A percentile compares a stretch with the other conserved stretches of the same genome.
These are phyloP conservation scores for Candida corydali DNA, from an alignment of 805 yeast species.

Conservation along the genomic window DNA sequence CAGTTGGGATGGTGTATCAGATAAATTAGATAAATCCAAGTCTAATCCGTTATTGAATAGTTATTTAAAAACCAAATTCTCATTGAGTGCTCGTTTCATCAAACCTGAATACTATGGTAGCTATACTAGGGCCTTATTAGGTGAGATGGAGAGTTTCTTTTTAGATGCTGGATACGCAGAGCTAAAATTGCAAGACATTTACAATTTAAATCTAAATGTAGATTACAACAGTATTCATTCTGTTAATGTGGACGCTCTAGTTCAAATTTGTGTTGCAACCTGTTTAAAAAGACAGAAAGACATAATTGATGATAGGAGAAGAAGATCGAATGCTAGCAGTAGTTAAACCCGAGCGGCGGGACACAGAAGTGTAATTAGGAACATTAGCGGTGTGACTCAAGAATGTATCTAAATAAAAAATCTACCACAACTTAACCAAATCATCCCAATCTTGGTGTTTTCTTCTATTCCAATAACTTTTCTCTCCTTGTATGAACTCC, in stretches of 20 bases:
- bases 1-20: slow-evolving; percentile 8
- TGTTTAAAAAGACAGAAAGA: slow-evolving; percentile 8
- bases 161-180: slow-evolving; percentile 7
- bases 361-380: too few species aligned
- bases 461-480: slow-evolving; percentile 79
- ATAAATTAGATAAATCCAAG: slow-evolving; percentile 4
- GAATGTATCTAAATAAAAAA: too few species aligned
- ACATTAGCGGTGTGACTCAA: too few species aligned
- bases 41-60: slow-evolving; percentile 6
- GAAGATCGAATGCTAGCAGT: background rate
- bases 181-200: slow-evolving; percentile 2
- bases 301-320: slow-evolving; percentile 3
- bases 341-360: background rate
- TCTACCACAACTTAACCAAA: slow-evolving; percentile 53
- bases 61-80: slow-evolving; percentile 2
- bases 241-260: slow-evolving; percentile 5
- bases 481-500: slow-evolving; percentile 52
- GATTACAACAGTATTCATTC: slow-evolving; percentile 8
- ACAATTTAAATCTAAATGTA: background rate
- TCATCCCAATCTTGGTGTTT: slow-evolving; percentile 58
- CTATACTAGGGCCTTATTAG: background rate
- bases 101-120: slow-evolving; percentile 9
- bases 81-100: slow-evolving; percentile 4
- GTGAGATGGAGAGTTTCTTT: slow-evolving; percentile 6
- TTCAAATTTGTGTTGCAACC: slow-evolving; percentile 9